Evolutionary conservation across 1,139 yeast species (phyloP), one percentile per base, ranked within the genome.

Genomic region (Yamadazyma trypodendri): DNA sequence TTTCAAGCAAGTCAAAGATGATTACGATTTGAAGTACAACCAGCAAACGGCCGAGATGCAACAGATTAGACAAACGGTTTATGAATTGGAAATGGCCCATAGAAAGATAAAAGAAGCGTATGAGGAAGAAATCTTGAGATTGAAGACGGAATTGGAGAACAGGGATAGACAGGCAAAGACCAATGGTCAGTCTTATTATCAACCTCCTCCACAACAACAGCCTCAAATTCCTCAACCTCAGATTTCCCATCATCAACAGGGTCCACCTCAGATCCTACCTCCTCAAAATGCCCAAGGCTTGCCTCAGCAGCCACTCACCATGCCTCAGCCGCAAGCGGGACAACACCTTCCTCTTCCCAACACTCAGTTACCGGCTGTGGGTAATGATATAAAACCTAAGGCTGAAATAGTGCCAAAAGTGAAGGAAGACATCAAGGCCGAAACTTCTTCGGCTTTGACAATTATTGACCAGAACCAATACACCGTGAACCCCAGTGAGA

Each of bases 31-130:
- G 52, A 90, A 90, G 60, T 82, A 88, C 58, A 83, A 80, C 58
- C 96, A 89, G 64, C 97, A 92, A 63, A 84, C 89, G 38, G 88
- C 87, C 37, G 98, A 92, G 62, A 84, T 92, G 81, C 94, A 89
- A 58, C 95, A 87, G 60, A 90, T 92, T 48, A 78, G 97, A 55
- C 95, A 88, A 57, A 87, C 96, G 13, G 96, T 92, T 35, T 89
- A 84, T 57, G 97, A 92, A 60, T 75, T 92, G 54, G 97, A 92
- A 60, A 78, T 84, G 77, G 94, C 95, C 33, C 97, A 92, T 65
- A 75, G 96, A 51, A 87, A 88, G 60, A 87, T 92, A 77, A 90
- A 90, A 66, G 97, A 90, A 55, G 90, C 94, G 34, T 92, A 92
- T 62, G 97, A 90, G 61, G 96, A 87, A 54, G 97, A 92, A 62